Evolutionary conservation across 768 basidiomycete genomes (phyloP).

Genomic region (Pholiota microspora): DNA sequence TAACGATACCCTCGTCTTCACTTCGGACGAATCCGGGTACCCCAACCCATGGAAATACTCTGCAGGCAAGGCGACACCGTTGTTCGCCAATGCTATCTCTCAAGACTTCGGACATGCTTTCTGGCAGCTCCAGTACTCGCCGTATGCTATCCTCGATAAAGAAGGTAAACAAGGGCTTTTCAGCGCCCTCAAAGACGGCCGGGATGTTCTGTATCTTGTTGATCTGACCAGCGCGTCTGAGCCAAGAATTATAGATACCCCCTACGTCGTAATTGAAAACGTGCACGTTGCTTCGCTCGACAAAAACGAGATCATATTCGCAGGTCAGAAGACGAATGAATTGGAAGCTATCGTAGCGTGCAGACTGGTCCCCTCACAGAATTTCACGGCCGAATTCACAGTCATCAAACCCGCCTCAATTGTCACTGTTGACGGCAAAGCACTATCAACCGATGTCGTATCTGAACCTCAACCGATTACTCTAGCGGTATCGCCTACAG

Average conservation of each 20-base stretch:
- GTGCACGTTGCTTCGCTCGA: constrained; percentile 33
- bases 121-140: constrained; percentile 51
- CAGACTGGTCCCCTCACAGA: constrained; percentile 10
- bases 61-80: constrained; percentile 30
- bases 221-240: constrained; percentile 30
- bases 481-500: constrained; percentile 29
- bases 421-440: constrained; percentile 8
- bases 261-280: constrained; percentile 39
- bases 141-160: constrained; percentile 42
- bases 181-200: constrained; percentile 39
- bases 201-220: constrained; percentile 37
- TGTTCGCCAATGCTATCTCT: constrained; percentile 39
- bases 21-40: constrained; percentile 63
- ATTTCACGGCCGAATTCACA: constrained; percentile 1
- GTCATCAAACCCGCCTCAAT: constrained; percentile 9
- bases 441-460: constrained; percentile 38
- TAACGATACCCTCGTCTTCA: constrained; percentile 57
- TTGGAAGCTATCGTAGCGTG: constrained; percentile 35
- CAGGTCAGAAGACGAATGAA: constrained; percentile 40
- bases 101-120: constrained; percentile 58
- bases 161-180: constrained; percentile 32
- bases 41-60: constrained; percentile 64
- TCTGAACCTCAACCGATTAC: constrained; percentile 49
- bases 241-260: constrained; percentile 31
- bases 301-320: constrained; percentile 36